These are phyloP conservation scores for Golubevia sp. DNA, from an alignment of 1,284 basidiomycete species.

Conservation along the genomic window DNA sequence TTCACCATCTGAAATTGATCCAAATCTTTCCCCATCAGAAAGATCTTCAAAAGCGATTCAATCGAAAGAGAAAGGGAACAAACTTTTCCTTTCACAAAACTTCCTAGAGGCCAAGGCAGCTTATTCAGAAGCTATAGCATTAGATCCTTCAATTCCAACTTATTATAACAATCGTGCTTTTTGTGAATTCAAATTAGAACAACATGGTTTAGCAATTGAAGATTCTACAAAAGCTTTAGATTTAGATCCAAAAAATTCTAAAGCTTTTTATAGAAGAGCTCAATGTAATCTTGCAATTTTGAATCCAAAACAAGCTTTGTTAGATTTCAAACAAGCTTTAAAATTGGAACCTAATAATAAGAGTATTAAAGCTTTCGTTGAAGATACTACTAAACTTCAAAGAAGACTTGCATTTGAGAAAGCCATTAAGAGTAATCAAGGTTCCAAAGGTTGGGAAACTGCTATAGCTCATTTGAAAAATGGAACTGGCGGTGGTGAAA, in stretches of 20 bases:
- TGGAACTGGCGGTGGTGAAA: constrained; percentile 27
- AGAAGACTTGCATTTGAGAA: constrained; percentile 51
- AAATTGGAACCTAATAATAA: constrained; percentile 47
- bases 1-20: background rate
- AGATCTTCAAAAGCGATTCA: constrained; percentile 24
- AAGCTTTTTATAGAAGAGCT: background rate
- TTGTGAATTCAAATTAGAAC: constrained; percentile 59
- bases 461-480: constrained; percentile 42
- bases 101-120: constrained; percentile 45
- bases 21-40: constrained; percentile 21
- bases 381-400: constrained; percentile 53
- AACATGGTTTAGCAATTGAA: constrained; percentile 57
- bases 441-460: constrained; percentile 27
- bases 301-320: constrained; percentile 49
- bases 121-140: constrained; percentile 45
- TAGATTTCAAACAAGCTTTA: constrained; percentile 39
- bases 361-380: constrained; percentile 41
- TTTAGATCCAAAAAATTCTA: background rate
- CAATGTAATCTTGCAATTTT: background rate
- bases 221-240: constrained; percentile 24
- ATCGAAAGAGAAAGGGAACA: constrained; percentile 50
- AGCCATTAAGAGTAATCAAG: constrained; percentile 48
- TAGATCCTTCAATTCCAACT: constrained; percentile 38
- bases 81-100: constrained; percentile 38
- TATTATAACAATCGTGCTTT: constrained; percentile 55